A percentile compares a stretch with the other conserved stretches of the same genome.
Conservation (phyloP, 2,329 filamentous ascomycete species). For the Fusarium albosuccineum region DNA sequence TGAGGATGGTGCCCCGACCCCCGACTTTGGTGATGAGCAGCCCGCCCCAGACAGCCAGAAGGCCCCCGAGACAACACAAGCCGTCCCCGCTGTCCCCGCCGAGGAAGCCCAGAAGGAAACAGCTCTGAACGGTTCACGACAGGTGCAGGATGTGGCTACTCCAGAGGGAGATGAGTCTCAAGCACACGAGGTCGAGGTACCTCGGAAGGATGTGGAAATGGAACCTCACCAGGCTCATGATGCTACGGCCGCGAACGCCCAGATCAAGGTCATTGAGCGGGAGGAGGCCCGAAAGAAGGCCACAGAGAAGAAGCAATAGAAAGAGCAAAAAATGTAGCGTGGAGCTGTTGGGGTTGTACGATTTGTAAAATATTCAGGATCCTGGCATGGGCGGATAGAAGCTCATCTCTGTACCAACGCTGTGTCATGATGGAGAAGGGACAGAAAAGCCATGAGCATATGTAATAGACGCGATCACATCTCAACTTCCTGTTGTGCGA, state of each 20-base stretch:
- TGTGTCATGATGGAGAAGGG: conserved; percentile 41
- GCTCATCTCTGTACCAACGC: conserved; percentile 43
- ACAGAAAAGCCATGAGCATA: conserved; percentile 36
- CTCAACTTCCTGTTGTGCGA: conserved; percentile 23
- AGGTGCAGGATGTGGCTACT: conserved; percentile 27
- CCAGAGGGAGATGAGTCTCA: conserved; percentile 26
- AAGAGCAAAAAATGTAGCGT: conserved; percentile 11
- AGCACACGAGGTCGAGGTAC: conserved; percentile 17
- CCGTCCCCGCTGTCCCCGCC: neutral
- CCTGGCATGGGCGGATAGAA: conserved; percentile 27
- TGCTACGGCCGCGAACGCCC: conserved; percentile 47
- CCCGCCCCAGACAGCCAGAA: conserved; percentile 33
- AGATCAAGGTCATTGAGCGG: conserved; percentile 35
- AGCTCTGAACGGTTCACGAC: conserved; percentile 11
- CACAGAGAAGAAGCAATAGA: conserved; percentile 20
- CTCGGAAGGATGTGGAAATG: conserved; percentile 30
- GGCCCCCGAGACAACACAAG: conserved; percentile 8
- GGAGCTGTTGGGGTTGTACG: conserved; percentile 26
- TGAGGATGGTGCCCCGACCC: conserved; percentile 59
- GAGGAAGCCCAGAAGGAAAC: conserved; percentile 13
- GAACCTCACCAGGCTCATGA: conserved; percentile 43
- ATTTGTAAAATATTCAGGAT: conserved; percentile 42
- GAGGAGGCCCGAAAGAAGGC: conserved; percentile 32
- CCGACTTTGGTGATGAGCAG: conserved; percentile 48
- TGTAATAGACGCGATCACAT: conserved; percentile 47